Conservation (phyloP, 2,329 filamentous ascomycete species). For the Epicoccum sorghinum region DNA sequence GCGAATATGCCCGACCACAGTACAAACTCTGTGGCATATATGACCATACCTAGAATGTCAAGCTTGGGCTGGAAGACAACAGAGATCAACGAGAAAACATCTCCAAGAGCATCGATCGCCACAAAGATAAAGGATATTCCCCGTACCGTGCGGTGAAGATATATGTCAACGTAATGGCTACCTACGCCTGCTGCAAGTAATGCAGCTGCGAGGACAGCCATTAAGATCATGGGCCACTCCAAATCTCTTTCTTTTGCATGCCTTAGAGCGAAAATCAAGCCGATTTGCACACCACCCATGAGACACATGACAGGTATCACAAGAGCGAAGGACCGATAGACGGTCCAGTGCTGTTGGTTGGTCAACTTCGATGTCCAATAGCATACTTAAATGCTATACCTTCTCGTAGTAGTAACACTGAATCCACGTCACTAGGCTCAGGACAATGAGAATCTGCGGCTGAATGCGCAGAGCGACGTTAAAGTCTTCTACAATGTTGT, state of each 20-base stretch:
- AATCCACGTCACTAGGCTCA: constrained; percentile 61
- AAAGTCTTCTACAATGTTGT: constrained; percentile 62
- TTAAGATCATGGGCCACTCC: constrained; percentile 68
- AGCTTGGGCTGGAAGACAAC: constrained; percentile 65
- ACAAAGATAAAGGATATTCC: constrained; percentile 77
- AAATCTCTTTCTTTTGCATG: constrained; percentile 53
- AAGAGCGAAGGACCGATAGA: constrained; percentile 56
- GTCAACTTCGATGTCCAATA: neutral
- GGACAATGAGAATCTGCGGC: constrained; percentile 60
- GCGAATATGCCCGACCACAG: constrained; percentile 72
- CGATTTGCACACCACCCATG: constrained; percentile 66
- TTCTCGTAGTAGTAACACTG: constrained; percentile 63
- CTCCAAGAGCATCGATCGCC: constrained; percentile 70
- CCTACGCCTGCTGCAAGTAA: constrained; percentile 70
- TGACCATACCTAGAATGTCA: constrained; percentile 68
- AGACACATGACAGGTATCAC: constrained; percentile 59
- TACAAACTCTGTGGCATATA: constrained; percentile 69
- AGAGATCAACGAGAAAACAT: constrained; percentile 70
- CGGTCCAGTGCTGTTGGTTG: constrained; percentile 57
- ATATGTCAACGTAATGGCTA: constrained; percentile 74
- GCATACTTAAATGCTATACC: constrained; percentile 10
- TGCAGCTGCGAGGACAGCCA: constrained; percentile 69
- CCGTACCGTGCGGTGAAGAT: constrained; percentile 67
- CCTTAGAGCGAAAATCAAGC: constrained; percentile 63
- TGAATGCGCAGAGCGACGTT: constrained; percentile 62